Conservation (phyloP, 805 yeast species). For the Candida insectalens region DNA sequence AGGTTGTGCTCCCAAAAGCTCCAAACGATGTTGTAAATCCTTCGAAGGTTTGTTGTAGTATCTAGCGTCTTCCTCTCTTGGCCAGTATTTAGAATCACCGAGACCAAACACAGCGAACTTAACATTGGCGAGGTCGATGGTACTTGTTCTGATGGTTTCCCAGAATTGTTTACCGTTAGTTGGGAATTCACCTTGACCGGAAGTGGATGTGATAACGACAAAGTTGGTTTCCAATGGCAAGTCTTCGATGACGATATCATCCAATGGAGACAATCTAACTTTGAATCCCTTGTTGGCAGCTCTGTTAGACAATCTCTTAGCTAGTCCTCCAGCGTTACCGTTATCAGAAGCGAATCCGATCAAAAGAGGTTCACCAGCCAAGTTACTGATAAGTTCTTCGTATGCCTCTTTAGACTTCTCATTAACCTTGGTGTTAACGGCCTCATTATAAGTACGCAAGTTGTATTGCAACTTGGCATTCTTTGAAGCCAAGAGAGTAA, state of each 20-base stretch:
- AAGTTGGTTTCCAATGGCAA: constrained; percentile 62
- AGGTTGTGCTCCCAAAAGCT: constrained; percentile 63
- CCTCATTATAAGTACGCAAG: constrained; percentile 55
- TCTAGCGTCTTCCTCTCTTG: constrained; percentile 89
- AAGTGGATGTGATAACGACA: constrained; percentile 61
- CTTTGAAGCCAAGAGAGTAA: constrained; percentile 62
- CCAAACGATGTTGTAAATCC: constrained; percentile 59
- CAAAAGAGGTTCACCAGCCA: constrained; percentile 86
- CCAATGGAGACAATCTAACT: constrained; percentile 57
- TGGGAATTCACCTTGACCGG: constrained; percentile 85
- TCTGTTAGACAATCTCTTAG: constrained; percentile 67
- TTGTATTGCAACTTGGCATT: constrained; percentile 73
- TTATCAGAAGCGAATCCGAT: constrained; percentile 88
- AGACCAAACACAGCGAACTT: constrained; percentile 61
- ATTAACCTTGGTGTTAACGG: constrained; percentile 40
- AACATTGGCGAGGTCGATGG: constrained; percentile 51
- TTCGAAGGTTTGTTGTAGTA: constrained; percentile 87
- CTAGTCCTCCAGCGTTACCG: constrained; percentile 78
- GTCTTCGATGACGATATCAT: constrained; percentile 65
- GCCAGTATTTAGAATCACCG: constrained; percentile 90
- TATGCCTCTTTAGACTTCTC: constrained; percentile 69
- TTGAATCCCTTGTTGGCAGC: constrained; percentile 75
- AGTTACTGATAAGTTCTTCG: constrained; percentile 67
- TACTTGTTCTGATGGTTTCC: constrained; percentile 62
- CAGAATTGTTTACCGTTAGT: constrained; percentile 71